Evolutionary conservation across 2,329 filamentous ascomycete species (phyloP).

Genomic region (Pochonia chlamydosporia): DNA sequence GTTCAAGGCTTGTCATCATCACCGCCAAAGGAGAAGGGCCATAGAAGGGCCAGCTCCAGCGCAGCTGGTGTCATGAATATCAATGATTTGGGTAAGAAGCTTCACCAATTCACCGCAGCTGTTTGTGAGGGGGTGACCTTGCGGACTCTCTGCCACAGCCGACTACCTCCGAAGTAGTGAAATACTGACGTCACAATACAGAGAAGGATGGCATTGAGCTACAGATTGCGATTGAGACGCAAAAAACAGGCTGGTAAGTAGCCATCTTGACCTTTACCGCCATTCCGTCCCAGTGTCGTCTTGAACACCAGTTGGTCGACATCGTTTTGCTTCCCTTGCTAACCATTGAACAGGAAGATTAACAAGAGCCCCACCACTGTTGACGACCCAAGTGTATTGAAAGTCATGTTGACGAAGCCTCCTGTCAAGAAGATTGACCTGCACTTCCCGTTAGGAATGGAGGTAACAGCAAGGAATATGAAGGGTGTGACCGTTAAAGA

Average conservation of each 20-base stretch:
- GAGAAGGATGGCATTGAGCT: slow-evolving; percentile 70
- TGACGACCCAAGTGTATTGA: slow-evolving; percentile 80
- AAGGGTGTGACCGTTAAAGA: slow-evolving; percentile 98
- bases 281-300: no score
- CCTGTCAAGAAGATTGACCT: slow-evolving; percentile 92
- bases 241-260: slow-evolving; percentile 80
- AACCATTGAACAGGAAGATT: slow-evolving; percentile 64
- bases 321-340: not conserved
- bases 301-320: no score
- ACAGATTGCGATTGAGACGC: slow-evolving; percentile 72
- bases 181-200: slow-evolving; percentile 27
- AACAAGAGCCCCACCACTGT: slow-evolving; percentile 75
- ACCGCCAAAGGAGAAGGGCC: slow-evolving; percentile 59
- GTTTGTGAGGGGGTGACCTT: not conserved
- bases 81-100: slow-evolving; percentile 70
- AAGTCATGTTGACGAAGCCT: slow-evolving; percentile 72
- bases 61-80: slow-evolving; percentile 67
- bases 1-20: slow-evolving; percentile 71
- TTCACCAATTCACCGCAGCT: not conserved
- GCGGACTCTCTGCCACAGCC: no score
- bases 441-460: slow-evolving; percentile 80
- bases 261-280: not conserved
- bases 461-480: slow-evolving; percentile 83
- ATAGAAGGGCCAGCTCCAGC: slow-evolving; percentile 68
- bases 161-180: no score